Evolutionary conservation across 2,329 filamentous ascomycete genomes (phyloP).

Genomic region (Beauveria pseudobassiana): DNA sequence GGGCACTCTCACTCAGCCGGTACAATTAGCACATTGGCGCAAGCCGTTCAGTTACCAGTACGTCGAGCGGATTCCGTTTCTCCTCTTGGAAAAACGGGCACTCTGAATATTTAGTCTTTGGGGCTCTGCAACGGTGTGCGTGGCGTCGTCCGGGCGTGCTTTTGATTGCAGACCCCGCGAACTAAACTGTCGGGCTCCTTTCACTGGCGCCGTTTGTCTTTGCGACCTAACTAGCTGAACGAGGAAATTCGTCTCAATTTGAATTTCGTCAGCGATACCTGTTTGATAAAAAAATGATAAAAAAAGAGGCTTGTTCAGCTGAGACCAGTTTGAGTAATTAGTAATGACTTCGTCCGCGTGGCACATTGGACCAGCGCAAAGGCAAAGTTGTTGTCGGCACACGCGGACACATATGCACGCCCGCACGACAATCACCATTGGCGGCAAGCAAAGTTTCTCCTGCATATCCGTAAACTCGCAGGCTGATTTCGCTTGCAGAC

Average conservation of each 20-base stretch:
- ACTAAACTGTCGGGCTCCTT: background rate
- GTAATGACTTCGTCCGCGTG: background rate
- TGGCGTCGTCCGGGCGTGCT: background rate
- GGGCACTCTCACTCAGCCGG: background rate
- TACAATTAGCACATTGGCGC: too few species aligned
- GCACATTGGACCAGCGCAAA: background rate
- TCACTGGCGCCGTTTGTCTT: too few species aligned
- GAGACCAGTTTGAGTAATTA: background rate
- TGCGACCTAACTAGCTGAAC: too few species aligned
- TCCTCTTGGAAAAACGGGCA: too few species aligned
- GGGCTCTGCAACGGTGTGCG: background rate
- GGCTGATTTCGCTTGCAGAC: background rate
- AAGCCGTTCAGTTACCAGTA: too few species aligned
- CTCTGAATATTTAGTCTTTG: background rate
- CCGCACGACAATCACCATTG: background rate
- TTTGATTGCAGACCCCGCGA: background rate
- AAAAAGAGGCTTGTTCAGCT: background rate
- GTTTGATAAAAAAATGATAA: too few species aligned
- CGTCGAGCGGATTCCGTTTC: too few species aligned
- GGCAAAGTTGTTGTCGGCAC: background rate
- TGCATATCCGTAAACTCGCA: background rate
- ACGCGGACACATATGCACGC: background rate
- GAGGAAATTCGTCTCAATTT: too few species aligned
- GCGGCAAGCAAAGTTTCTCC: background rate
- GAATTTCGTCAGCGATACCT: too few species aligned